Evolutionary conservation across 805 yeast genomes (phyloP).

Genomic region (Teunomyces panamensis): DNA sequence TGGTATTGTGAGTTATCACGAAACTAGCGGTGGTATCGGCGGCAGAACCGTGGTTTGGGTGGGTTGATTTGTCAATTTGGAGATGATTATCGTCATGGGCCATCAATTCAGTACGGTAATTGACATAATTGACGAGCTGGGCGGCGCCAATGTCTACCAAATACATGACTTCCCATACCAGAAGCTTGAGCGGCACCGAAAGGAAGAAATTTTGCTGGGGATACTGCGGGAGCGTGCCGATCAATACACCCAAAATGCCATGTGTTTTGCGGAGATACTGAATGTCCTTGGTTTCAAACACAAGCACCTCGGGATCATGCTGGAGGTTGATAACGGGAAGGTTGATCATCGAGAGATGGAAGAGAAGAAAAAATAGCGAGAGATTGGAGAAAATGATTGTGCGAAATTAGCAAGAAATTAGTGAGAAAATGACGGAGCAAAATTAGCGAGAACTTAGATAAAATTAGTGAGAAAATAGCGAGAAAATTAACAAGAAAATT

Average conservation of each 20-base stretch:
- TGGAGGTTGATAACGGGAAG: conserved; percentile 16
- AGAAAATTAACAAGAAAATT: neutral
- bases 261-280: conserved; percentile 48
- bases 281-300: conserved; percentile 58
- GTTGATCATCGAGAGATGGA: conserved; percentile 7
- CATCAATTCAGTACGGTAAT: conserved; percentile 10
- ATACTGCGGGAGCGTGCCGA: conserved; percentile 84
- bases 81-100: neutral
- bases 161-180: conserved; percentile 72
- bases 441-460: neutral
- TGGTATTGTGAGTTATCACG: conserved; percentile 6
- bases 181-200: conserved; percentile 75
- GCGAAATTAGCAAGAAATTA: too few relatives aligned
- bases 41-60: neutral
- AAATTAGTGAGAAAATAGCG: too few relatives aligned
- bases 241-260: conserved; percentile 72
- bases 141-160: conserved; percentile 46
- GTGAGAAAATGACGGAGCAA: too few relatives aligned
- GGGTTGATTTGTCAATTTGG: neutral
- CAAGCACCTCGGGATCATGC: conserved; percentile 36
- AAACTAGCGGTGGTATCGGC: conserved; percentile 3
- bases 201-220: conserved; percentile 91
- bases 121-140: conserved; percentile 40
- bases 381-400: too few relatives aligned
- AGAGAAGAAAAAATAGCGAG: neutral